Evolutionary conservation across 495 filamentous ascomycete genomes (phyloP).

Genomic region (Polyplosphaeria fusca): DNA sequence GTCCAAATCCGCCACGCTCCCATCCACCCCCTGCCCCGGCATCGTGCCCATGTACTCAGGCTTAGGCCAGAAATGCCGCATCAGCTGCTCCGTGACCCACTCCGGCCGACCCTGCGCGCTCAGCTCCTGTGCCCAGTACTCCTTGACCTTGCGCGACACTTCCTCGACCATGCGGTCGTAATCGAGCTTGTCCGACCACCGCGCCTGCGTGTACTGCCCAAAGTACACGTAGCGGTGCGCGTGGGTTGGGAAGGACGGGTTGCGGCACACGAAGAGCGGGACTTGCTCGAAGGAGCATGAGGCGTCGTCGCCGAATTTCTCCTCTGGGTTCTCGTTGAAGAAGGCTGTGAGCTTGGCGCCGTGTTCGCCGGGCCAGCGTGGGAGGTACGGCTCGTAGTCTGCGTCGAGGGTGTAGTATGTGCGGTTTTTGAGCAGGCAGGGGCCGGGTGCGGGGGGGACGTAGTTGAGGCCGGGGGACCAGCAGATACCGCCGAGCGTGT

Average conservation of each 20-base stretch:
- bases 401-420: constrained; percentile 39
- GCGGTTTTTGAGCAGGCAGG: constrained; percentile 17
- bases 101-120: constrained; percentile 26
- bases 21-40: background rate
- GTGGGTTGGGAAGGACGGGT: background rate
- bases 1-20: background rate
- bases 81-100: constrained; percentile 40
- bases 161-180: constrained; percentile 36
- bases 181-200: constrained; percentile 41
- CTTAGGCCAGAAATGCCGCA: constrained; percentile 40
- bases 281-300: constrained; percentile 26
- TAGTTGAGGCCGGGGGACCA: constrained; percentile 40
- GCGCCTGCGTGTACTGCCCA: constrained; percentile 39
- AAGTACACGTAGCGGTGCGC: constrained; percentile 35
- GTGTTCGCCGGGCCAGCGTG: constrained; percentile 34
- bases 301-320: constrained; percentile 21
- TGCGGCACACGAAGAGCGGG: constrained; percentile 39
- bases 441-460: constrained; percentile 9
- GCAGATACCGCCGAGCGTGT: constrained; percentile 31
- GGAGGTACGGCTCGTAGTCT: constrained; percentile 38
- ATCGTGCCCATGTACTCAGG: constrained; percentile 35
- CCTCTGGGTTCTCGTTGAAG: constrained; percentile 34
- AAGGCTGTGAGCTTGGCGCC: constrained; percentile 42
- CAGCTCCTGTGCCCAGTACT: constrained; percentile 38
- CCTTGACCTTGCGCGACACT: constrained; percentile 35